phyloP scores from a whole-genome alignment of 1,284 basidiomycete species.

The Leccinum fuscescens region DNA sequence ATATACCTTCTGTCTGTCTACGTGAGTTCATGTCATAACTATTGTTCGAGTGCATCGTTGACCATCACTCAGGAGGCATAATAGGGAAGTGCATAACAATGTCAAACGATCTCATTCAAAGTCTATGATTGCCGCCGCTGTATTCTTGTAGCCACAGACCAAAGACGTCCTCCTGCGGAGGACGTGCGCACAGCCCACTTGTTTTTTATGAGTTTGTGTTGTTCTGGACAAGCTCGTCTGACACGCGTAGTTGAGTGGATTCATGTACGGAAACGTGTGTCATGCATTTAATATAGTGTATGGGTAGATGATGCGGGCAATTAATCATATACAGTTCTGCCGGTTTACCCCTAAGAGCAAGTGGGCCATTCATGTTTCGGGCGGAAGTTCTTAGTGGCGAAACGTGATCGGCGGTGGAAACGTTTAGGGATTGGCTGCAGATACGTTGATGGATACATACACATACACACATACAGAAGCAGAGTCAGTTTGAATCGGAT shows the following conservation, averaged over 20 bases:
- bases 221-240: neutral
- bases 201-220: neutral
- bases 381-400: neutral
- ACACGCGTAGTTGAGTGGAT: neutral
- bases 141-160: neutral
- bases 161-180: neutral
- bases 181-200: constrained; percentile 3
- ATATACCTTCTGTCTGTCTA: too few species aligned
- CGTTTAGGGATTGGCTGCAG: neutral
- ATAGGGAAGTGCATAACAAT: constrained; percentile 18
- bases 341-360: constrained; percentile 2
- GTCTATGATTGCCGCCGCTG: neutral
- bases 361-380: neutral
- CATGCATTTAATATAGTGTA: neutral
- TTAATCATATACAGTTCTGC: neutral
- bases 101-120: constrained; percentile 18
- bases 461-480: neutral
- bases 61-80: constrained; percentile 17
- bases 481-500: neutral
- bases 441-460: neutral
- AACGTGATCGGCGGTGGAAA: constrained; percentile 10
- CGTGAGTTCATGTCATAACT: too few species aligned
- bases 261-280: constrained; percentile 3
- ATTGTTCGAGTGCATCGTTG: too few species aligned
- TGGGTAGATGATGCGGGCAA: neutral